Conservation (phyloP, 2,329 filamentous ascomycete genomes). For the Aphanoascus verrucosus region DNA sequence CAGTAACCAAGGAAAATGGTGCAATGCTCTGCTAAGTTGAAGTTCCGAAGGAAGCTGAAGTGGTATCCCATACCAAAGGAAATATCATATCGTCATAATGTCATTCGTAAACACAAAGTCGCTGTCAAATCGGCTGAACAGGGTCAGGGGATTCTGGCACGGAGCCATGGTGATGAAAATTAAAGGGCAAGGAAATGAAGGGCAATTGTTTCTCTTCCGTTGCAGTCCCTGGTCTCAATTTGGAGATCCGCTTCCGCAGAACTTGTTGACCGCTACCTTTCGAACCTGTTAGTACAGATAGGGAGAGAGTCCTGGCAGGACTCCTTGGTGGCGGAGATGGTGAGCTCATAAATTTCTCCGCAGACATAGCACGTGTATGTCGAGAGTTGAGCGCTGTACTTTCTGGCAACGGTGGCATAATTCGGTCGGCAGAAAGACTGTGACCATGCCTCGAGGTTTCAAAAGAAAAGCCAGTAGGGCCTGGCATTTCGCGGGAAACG, state of each 20-base stretch:
- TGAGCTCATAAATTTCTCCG: neutral
- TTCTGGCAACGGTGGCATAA: constrained; percentile 7
- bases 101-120: neutral
- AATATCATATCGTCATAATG: neutral
- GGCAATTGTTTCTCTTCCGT: neutral
- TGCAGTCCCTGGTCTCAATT: neutral
- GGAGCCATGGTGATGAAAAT: constrained; percentile 8
- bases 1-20: too few relatives aligned
- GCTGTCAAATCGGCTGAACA: neutral
- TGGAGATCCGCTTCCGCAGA: constrained; percentile 5
- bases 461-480: neutral
- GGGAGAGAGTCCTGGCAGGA: constrained; percentile 6
- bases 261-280: neutral
- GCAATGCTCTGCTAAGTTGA: too few relatives aligned
- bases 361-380: constrained; percentile 1
- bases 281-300: constrained; percentile 1
- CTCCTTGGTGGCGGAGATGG: constrained; percentile 6
- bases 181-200: constrained; percentile 4
- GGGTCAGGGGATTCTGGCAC: neutral
- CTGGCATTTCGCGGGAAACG: neutral
- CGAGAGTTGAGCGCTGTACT: neutral
- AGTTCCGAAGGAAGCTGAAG: too few relatives aligned
- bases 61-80: neutral
- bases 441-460: neutral
- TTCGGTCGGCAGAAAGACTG: constrained; percentile 4